Evolutionary conservation across 148 eudicot species (phyloP).

Genomic region (Vaccinium vitisidaea): DNA sequence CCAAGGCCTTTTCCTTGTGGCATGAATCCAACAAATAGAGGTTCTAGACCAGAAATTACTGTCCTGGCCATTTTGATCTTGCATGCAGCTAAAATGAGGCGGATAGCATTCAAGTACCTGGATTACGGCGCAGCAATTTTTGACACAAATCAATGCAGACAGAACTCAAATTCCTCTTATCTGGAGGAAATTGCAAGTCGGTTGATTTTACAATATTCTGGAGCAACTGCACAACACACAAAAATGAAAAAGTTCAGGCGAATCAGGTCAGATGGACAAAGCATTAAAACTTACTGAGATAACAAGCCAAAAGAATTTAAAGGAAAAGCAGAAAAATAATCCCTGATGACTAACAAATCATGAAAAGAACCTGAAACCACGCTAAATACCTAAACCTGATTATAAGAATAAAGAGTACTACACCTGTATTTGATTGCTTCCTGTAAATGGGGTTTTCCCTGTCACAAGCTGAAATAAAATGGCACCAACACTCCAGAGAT

Average conservation of each 20-base stretch:
- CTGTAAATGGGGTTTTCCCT: conserved; percentile 86
- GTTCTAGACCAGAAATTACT: neutral
- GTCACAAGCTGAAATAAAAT: conserved; percentile 90
- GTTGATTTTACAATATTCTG: conserved; percentile 80
- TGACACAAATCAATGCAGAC: conserved; percentile 77
- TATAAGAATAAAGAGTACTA: neutral
- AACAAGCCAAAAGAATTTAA: neutral
- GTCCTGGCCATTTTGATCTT: neutral
- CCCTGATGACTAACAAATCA: neutral
- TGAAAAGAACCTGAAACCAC: neutral
- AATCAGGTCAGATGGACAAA: conserved; percentile 1
- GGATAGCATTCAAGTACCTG: conserved; percentile 48
- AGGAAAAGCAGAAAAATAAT: neutral
- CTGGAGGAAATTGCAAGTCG: conserved; percentile 76
- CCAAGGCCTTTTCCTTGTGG: neutral
- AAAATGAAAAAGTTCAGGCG: conserved; percentile 6
- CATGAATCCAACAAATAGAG: neutral
- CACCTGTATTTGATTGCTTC: conserved; percentile 88
- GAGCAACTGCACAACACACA: conserved; percentile 60
- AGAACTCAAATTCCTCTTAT: conserved; percentile 55
- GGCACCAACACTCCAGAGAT: conserved; percentile 98
- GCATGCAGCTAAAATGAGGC: conserved; percentile 11
- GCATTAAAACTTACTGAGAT: neutral
- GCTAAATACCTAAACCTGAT: neutral
- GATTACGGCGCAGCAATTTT: conserved; percentile 86